phyloP scores from a whole-genome alignment of 1,139 yeast species.

The Zygoascus meyerae region DNA sequence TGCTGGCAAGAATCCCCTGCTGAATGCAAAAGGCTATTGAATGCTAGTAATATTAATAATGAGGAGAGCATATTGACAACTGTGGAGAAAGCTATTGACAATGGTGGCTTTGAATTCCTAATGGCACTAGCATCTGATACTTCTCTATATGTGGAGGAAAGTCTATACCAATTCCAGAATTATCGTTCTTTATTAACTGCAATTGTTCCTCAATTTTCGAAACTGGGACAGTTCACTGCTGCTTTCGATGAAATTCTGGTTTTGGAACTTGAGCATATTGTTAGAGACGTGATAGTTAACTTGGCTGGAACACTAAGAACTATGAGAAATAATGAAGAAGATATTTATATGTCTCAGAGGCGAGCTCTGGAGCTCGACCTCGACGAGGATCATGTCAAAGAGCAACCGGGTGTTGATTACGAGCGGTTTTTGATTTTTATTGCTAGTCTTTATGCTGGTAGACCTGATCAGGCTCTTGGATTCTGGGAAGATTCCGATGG shows the following conservation, averaged over 20 bases:
- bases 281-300: slow-evolving; percentile 58
- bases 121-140: slow-evolving; percentile 68
- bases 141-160: slow-evolving; percentile 2
- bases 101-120: slow-evolving; percentile 78
- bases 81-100: slow-evolving; percentile 48
- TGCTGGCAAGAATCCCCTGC: slow-evolving; percentile 55
- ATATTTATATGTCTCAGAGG: slow-evolving; percentile 46
- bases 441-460: slow-evolving; percentile 58
- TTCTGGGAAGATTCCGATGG: slow-evolving; percentile 72
- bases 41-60: not conserved
- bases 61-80: slow-evolving; percentile 24
- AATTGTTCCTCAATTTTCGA: slow-evolving; percentile 9
- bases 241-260: slow-evolving; percentile 20
- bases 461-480: slow-evolving; percentile 52
- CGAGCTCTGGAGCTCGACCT: slow-evolving; percentile 33
- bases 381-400: slow-evolving; percentile 17
- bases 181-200: slow-evolving; percentile 9
- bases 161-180: slow-evolving; percentile 12
- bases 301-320: slow-evolving; percentile 76
- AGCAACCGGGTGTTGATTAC: slow-evolving; percentile 67
- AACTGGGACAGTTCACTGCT: slow-evolving; percentile 17
- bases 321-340: slow-evolving; percentile 83
- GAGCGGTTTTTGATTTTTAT: slow-evolving; percentile 82
- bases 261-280: slow-evolving; percentile 37
- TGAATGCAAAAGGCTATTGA: not conserved